These are phyloP conservation scores for Borovskyia barvae DNA, from an alignment of 208 protist species.

Conservation along the genomic window DNA sequence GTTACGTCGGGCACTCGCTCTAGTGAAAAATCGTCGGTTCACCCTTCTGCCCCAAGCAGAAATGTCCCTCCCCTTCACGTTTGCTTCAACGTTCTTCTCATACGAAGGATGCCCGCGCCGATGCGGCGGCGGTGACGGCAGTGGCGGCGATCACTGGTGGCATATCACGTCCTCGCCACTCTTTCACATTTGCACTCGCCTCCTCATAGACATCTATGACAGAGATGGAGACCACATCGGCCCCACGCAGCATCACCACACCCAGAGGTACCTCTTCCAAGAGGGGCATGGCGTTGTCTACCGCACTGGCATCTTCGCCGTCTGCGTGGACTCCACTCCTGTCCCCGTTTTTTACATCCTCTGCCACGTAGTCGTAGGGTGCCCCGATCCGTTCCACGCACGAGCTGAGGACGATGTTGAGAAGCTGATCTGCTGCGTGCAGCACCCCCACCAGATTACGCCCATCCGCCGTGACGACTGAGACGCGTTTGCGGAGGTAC, in stretches of 20 bases:
- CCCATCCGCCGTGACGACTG: slow-evolving; percentile 76
- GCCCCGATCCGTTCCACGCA: slow-evolving; percentile 63
- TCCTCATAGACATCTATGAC: slow-evolving; percentile 75
- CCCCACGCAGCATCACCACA: slow-evolving; percentile 72
- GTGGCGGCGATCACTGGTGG: slow-evolving; percentile 29
- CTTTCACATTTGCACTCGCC: slow-evolving; percentile 46
- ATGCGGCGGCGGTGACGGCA: too few species aligned
- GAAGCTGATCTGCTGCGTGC: slow-evolving; percentile 76
- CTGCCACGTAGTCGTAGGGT: slow-evolving; percentile 24
- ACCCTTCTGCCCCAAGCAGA: too few species aligned
- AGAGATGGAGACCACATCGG: slow-evolving; percentile 67
- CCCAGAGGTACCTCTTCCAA: slow-evolving; percentile 58
- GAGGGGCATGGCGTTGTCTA: not conserved
- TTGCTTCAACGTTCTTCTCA: too few species aligned
- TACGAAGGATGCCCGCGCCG: too few species aligned
- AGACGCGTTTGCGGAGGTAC: slow-evolving; percentile 74
- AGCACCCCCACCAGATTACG: slow-evolving; percentile 77
- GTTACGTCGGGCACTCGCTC: too few species aligned
- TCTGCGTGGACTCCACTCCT: not conserved
- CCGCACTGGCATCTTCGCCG: not conserved
- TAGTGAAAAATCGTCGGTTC: too few species aligned
- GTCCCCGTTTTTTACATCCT: slow-evolving; percentile 2
- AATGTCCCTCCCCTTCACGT: too few species aligned
- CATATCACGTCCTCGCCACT: slow-evolving; percentile 57
- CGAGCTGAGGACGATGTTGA: slow-evolving; percentile 75